Evolutionary conservation across 192 early-diverging fungal species (phyloP).

Genomic region (Paraglomus occultum): DNA sequence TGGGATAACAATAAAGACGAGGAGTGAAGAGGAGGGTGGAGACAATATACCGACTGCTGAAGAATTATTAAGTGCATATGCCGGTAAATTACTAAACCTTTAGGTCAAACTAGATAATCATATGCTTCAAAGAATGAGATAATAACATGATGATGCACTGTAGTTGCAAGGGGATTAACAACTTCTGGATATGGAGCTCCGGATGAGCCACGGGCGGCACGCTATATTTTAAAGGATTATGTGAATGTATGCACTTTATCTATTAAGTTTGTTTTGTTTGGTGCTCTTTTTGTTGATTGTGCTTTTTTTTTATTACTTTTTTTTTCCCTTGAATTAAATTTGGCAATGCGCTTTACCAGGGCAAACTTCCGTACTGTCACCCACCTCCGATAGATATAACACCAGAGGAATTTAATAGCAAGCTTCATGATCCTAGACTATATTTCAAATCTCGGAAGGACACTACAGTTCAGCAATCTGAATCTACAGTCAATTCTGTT

Average conservation of each 20-base stretch:
- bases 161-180: slow-evolving; percentile 87
- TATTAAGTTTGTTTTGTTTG: neutral
- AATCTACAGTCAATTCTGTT: neutral
- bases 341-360: slow-evolving; percentile 41
- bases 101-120: too few relatives aligned
- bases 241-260: slow-evolving; percentile 59
- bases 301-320: slow-evolving; percentile 2
- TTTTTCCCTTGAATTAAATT: neutral
- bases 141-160: neutral
- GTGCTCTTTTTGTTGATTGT: neutral
- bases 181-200: slow-evolving; percentile 94
- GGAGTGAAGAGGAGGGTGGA: slow-evolving; percentile 74
- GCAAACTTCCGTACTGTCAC: slow-evolving; percentile 87
- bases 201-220: slow-evolving; percentile 94
- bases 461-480: slow-evolving; percentile 29
- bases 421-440: slow-evolving; percentile 68
- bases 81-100: slow-evolving; percentile 46
- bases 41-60: slow-evolving; percentile 77
- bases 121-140: neutral
- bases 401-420: slow-evolving; percentile 78
- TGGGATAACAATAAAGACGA: slow-evolving; percentile 83
- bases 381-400: slow-evolving; percentile 72
- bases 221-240: slow-evolving; percentile 98
- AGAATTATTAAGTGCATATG: slow-evolving; percentile 90
- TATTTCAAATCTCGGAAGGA: slow-evolving; percentile 50